A percentile compares a stretch with the other conserved stretches of the same genome.
Conservation (phyloP, 495 filamentous ascomycete species). For the Daldinia concentrica region DNA sequence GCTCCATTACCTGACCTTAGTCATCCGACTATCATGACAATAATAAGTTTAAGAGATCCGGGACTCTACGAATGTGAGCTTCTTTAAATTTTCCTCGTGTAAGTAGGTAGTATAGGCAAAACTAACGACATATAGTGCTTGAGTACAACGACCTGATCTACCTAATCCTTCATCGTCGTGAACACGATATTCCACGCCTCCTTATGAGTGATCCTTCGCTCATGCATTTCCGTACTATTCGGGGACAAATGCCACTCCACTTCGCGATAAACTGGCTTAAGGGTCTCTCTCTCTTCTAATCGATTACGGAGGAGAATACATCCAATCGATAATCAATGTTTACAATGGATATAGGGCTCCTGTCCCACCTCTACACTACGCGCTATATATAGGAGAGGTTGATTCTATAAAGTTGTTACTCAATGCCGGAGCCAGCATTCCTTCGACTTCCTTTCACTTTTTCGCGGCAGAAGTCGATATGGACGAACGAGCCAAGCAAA, state of each 20-base stretch:
- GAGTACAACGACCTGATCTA: neutral
- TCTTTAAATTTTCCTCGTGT: neutral
- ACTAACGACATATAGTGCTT: neutral
- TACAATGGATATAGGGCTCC: neutral
- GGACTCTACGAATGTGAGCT: neutral
- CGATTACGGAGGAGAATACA: neutral
- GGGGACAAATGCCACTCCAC: constrained; percentile 2
- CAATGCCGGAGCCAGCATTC: constrained; percentile 1
- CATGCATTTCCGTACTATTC: neutral
- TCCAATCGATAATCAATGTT: constrained; percentile 13
- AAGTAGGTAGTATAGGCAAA: neutral
- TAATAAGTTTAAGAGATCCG: neutral
- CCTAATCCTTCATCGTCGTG: constrained; percentile 3
- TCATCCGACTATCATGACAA: neutral
- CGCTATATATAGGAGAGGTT: neutral
- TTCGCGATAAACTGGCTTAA: constrained; percentile 18
- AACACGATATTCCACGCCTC: constrained; percentile 1
- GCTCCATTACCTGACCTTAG: neutral
- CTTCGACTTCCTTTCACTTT: neutral
- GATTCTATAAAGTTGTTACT: constrained; percentile 10
- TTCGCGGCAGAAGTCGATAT: neutral
- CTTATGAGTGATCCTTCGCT: neutral
- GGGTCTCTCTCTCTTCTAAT: constrained; percentile 18
- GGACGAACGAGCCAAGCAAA: neutral
- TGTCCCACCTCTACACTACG: neutral